These are phyloP conservation scores for Tetraselmis striata DNA, from an alignment of 139 green algal species.

Conservation along the genomic window DNA sequence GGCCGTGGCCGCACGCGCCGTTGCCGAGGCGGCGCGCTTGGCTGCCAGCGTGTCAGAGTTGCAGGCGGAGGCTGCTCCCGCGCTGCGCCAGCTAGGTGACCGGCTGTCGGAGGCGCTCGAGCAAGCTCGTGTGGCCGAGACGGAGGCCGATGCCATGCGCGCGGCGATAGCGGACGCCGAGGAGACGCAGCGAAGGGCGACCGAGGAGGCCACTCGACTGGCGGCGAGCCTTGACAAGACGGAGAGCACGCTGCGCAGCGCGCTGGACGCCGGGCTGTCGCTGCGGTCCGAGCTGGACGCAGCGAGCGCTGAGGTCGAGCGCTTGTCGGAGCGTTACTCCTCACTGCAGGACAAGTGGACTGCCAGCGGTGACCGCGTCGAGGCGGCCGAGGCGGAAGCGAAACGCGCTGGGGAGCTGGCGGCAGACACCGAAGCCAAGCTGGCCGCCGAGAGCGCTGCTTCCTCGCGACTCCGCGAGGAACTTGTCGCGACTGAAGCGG, in stretches of 20 bases:
- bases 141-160: background rate
- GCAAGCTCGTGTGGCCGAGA: background rate
- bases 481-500: background rate
- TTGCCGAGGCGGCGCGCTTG: background rate
- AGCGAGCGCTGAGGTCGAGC: background rate
- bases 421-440: background rate
- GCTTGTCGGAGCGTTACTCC: too few relatives aligned
- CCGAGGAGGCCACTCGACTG: background rate
- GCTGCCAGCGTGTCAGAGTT: background rate
- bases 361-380: background rate
- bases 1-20: too few relatives aligned
- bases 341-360: too few relatives aligned
- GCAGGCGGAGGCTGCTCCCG: background rate
- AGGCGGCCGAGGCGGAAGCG: background rate
- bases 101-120: background rate
- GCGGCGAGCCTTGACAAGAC: background rate
- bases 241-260: background rate
- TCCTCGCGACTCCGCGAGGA: background rate
- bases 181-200: background rate
- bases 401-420: background rate
- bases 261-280: background rate
- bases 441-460: background rate
- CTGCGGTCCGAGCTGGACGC: background rate
- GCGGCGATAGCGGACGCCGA: background rate
- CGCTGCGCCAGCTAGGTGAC: background rate